Evolutionary conservation across 2,329 filamentous ascomycete genomes (phyloP), one percentile per base, ranked within the genome.

Genomic region (Trichoderma sp.): DNA sequence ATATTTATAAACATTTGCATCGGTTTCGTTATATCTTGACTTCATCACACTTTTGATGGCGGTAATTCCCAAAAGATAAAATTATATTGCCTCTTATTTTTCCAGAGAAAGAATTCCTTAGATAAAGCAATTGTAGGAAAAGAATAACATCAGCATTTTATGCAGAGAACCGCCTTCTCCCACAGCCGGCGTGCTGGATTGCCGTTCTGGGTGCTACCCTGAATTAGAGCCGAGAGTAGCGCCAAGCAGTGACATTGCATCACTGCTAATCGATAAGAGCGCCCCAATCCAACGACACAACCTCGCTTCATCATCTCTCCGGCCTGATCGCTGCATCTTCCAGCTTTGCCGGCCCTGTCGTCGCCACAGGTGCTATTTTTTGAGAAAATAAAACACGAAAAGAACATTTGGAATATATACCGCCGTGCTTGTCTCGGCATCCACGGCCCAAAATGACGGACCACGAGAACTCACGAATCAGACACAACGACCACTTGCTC

Each of bases 401-500:
- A 19, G n/a, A 29, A 29, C 24, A 37, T 27, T 24, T 2, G 24
- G 19, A 37, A 13, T 33, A 11, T 16, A 53, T 37, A 53, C 47
- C 19, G 27, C 27, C 16, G 35, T n/a, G 27, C 31, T 31, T 5
- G 33, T 13, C 13, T 21, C 16, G 21, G 21, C 21, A 21, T 27
- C 49, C n/a, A 27, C 47, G 16, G 16, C 31, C 24, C 31, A 66
- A 7, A 0, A 90, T 90, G 88, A 87, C 84, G 55, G 86, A 89
- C 76, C 82, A 85, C 75, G 84, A 86, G 75, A 87, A 87, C 68
- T 88, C 88, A 62, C 90, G 89, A 80, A 86, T 94, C 74, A 91
- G 92, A 76, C 90, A 92, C 73, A 89, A 90, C 75, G 88, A 89
- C 72, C 92, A 95, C 77, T 86, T 94, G 59, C 86, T 94, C 70